Evolutionary conservation across 176 grass and related monocot genomes (phyloP).

Genomic region (Puccinellia tenuiflora): DNA sequence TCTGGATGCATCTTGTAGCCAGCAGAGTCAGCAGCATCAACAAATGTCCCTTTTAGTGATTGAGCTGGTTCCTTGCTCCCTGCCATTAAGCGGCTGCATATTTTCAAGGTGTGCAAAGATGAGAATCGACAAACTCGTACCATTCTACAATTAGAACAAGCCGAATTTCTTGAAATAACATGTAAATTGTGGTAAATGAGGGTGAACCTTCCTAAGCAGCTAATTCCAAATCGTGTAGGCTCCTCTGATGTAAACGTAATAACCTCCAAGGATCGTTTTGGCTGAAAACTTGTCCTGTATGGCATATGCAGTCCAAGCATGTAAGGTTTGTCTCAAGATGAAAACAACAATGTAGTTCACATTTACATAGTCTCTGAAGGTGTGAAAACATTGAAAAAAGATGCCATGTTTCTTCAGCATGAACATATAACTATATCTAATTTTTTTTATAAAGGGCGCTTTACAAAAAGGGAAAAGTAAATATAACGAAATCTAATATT

Average conservation of each 20-base stretch:
- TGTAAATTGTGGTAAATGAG: not conserved
- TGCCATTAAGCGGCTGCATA: constrained; percentile 83
- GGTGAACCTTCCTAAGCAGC: constrained; percentile 84
- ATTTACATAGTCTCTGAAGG: constrained; percentile 2
- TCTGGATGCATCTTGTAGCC: constrained; percentile 62
- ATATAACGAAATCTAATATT: too few species aligned
- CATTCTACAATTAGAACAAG: not conserved
- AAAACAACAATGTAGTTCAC: constrained; percentile 3
- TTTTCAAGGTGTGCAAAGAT: constrained; percentile 25
- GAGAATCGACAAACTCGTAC: not conserved
- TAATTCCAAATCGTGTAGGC: constrained; percentile 95
- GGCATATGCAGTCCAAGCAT: constrained; percentile 2
- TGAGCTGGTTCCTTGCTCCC: constrained; percentile 55
- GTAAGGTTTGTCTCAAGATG: constrained; percentile 14
- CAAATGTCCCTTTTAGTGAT: constrained; percentile 70
- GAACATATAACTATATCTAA: too few species aligned
- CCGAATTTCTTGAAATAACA: not conserved
- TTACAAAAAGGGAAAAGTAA: too few species aligned
- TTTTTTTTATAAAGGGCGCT: too few species aligned
- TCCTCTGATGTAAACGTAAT: constrained; percentile 99
- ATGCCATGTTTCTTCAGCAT: not conserved
- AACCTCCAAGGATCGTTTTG: constrained; percentile 85
- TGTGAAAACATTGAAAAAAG: constrained; percentile 5
- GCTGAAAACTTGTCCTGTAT: constrained; percentile 60
- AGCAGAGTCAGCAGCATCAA: constrained; percentile 70